Conservation (phyloP, 441 rosid genomes). For the Omphalea diandra region DNA sequence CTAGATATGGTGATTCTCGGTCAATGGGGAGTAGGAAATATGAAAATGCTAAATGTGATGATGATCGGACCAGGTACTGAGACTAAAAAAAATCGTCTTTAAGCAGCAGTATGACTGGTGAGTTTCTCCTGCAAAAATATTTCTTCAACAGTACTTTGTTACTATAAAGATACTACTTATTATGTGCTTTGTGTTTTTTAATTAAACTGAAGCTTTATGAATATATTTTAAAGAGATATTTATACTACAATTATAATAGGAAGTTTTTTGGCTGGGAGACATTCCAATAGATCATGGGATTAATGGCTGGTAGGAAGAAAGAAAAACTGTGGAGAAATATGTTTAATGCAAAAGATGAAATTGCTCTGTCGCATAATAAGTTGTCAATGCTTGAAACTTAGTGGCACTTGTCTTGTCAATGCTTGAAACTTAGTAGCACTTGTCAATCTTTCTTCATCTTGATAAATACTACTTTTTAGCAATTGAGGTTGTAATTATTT, state of each 20-base stretch:
- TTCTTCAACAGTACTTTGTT: no score
- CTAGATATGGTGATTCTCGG: conserved; percentile 42
- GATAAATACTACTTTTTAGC: background rate
- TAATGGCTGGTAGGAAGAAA: background rate
- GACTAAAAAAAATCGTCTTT: conserved; percentile 6
- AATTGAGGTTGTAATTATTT: background rate
- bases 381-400: no score
- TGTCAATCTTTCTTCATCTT: background rate
- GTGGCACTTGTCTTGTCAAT: no score
- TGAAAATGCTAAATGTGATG: conserved; percentile 28
- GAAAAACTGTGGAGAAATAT: background rate
- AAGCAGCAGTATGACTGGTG: conserved; percentile 11
- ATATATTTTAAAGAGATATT: background rate
- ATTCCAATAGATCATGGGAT: background rate
- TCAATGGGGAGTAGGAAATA: conserved; percentile 38
- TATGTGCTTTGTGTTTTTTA: background rate
- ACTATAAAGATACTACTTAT: no score
- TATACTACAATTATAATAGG: background rate
- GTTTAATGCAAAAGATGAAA: background rate
- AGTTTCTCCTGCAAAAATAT: conserved; percentile 8
- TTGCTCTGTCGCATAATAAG: background rate
- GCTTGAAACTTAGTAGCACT: background rate
- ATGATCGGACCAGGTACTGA: conserved; percentile 24
- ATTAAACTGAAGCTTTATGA: background rate
- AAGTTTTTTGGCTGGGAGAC: background rate